Evolutionary conservation across 2,329 filamentous ascomycete genomes (phyloP).

Genomic region (Knufia fluminis): DNA sequence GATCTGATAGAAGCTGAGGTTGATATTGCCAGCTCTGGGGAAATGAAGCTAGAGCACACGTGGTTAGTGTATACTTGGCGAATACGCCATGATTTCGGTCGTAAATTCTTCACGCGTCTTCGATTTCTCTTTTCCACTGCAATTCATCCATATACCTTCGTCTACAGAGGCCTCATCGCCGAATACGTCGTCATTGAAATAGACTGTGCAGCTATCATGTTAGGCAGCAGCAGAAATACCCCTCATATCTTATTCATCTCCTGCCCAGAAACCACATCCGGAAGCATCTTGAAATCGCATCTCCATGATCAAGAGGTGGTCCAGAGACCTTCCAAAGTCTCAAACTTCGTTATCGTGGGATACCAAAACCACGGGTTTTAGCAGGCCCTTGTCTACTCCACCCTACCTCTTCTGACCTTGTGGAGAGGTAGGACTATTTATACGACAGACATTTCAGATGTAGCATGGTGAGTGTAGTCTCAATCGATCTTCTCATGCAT

Average conservation of each 20-base stretch:
- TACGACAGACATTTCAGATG: not conserved
- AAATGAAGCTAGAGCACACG: not conserved
- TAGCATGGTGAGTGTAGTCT: too few species aligned
- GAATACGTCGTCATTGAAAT: too few species aligned
- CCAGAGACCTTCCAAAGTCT: constrained; percentile 5
- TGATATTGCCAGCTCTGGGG: not conserved
- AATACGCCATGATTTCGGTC: not conserved
- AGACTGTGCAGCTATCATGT: too few species aligned
- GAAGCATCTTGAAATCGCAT: constrained; percentile 4
- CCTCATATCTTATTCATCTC: too few species aligned
- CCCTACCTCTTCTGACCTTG: not conserved
- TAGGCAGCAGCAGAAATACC: too few species aligned
- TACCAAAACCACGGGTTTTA: constrained; percentile 2
- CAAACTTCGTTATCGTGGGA: not conserved
- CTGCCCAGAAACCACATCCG: not conserved
- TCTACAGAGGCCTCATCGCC: too few species aligned
- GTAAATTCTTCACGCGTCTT: not conserved
- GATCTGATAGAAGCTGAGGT: not conserved
- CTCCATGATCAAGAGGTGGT: constrained; percentile 3
- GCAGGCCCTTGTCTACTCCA: constrained; percentile 6
- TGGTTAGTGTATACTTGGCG: not conserved
- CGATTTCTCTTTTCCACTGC: not conserved
- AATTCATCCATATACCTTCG: too few species aligned
- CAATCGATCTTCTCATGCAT: too few species aligned
- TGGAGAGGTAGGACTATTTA: constrained; percentile 5